A percentile compares a stretch with the other conserved stretches of the same genome.
These are phyloP conservation scores for Polytrichum commune DNA, from an alignment of 225 moss, liverwort and hornwort species.

Conservation along the genomic window DNA sequence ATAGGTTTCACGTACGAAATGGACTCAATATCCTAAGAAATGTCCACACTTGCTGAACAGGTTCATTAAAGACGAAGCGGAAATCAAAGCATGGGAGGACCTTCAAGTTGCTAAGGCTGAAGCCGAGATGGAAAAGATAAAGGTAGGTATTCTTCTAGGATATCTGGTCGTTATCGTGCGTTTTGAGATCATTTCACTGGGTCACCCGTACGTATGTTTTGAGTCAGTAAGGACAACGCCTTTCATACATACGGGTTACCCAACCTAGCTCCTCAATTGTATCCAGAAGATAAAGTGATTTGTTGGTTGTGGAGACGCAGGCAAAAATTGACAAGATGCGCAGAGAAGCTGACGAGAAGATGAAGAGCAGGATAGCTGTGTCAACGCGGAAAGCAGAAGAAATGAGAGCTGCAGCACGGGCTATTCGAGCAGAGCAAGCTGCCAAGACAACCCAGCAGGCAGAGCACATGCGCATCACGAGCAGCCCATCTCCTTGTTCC, in stretches of 20 bases:
- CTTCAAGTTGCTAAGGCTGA: conserved; percentile 42
- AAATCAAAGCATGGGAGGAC: conserved; percentile 50
- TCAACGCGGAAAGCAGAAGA: conserved; percentile 36
- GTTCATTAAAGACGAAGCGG: conserved; percentile 31
- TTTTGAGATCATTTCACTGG: no score
- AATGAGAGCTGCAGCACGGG: conserved; percentile 35
- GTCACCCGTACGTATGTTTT: no score
- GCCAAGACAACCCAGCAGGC: conserved; percentile 34
- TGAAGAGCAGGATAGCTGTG: conserved; percentile 20
- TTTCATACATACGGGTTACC: no score
- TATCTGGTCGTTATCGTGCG: no score
- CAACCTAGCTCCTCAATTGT: not conserved
- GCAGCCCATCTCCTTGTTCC: conserved; percentile 20
- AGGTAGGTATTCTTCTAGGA: conserved; percentile 14
- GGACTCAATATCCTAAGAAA: not conserved
- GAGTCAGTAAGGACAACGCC: no score
- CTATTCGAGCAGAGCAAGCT: conserved; percentile 24
- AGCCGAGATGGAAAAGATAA: conserved; percentile 38
- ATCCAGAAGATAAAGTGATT: not conserved
- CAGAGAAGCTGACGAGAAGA: conserved; percentile 38
- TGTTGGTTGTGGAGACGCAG: conserved; percentile 17
- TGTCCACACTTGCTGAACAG: conserved; percentile 11
- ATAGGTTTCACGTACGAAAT: not conserved
- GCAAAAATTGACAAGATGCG: conserved; percentile 38
- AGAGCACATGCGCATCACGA: conserved; percentile 33